phyloP scores from a whole-genome alignment of 306 rosid genomes.

The Citrullus colocynthis region DNA sequence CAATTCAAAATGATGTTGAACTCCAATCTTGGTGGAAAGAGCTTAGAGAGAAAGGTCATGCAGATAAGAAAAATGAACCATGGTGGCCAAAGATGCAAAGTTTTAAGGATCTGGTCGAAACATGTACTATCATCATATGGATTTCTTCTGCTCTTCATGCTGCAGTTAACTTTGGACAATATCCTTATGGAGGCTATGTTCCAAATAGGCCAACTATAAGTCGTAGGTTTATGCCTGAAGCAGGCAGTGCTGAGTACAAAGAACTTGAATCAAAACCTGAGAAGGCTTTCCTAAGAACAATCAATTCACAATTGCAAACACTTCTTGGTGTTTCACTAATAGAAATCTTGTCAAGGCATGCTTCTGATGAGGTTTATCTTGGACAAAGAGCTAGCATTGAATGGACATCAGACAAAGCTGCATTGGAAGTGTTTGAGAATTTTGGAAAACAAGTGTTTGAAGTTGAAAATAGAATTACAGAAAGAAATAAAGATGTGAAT shows the following conservation, averaged over 20 bases:
- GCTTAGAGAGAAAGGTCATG: conserved; percentile 47
- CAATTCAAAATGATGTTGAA: conserved; percentile 29
- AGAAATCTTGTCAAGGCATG: conserved; percentile 62
- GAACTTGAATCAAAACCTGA: conserved; percentile 43
- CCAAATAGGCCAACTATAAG: conserved; percentile 46
- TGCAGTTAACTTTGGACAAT: conserved; percentile 70
- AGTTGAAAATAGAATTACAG: conserved; percentile 20
- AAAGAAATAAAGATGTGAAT: conserved; percentile 31
- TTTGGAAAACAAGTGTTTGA: conserved; percentile 35
- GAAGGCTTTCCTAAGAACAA: conserved; percentile 47
- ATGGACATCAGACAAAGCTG: conserved; percentile 49
- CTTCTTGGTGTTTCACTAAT: conserved; percentile 48
- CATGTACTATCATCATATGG: conserved; percentile 55
- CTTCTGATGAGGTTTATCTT: conserved; percentile 66
- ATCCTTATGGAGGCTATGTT: conserved; percentile 51
- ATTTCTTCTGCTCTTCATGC: conserved; percentile 68
- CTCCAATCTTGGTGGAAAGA: conserved; percentile 78
- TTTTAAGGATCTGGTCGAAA: conserved; percentile 28
- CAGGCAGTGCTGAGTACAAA: conserved; percentile 31
- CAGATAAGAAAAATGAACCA: conserved; percentile 44
- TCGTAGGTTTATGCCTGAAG: conserved; percentile 40
- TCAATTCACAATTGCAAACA: conserved; percentile 33
- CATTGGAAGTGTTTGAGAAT: conserved; percentile 29
- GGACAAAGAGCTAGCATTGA: conserved; percentile 45
- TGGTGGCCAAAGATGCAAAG: conserved; percentile 76